These are phyloP conservation scores for Cicer judaicum DNA, from an alignment of 306 rosid species.

Conservation along the genomic window DNA sequence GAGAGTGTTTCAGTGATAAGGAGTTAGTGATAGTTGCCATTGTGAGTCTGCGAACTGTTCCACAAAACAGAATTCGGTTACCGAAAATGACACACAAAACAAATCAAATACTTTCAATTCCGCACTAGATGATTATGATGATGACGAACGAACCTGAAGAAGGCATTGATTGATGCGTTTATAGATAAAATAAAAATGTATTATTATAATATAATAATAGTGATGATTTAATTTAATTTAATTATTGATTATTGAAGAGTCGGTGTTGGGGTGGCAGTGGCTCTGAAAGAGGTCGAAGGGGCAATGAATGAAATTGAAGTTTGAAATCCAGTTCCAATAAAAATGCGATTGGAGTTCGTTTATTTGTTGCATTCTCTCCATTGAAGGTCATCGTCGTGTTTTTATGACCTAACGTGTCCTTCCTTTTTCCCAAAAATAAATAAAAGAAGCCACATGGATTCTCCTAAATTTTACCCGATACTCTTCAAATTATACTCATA, in stretches of 20 bases:
- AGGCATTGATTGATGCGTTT: conserved; percentile 45
- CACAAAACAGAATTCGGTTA: conserved; percentile 39
- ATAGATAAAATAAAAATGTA: not conserved
- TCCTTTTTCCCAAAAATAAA: not conserved
- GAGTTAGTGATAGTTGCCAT: conserved; percentile 67
- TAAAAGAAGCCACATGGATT: not conserved
- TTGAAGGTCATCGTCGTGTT: conserved; percentile 12
- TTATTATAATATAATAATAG: not conserved
- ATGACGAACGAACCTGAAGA: conserved; percentile 47
- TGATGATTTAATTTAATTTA: conserved; percentile 10
- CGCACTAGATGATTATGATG: conserved; percentile 5
- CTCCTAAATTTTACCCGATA: too few species aligned
- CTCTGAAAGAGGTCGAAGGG: conserved; percentile 52
- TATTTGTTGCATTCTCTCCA: conserved; percentile 30
- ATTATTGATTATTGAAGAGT: not conserved
- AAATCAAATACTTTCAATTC: not conserved
- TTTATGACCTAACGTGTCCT: not conserved
- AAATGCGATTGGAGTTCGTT: conserved; percentile 31
- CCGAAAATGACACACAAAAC: conserved; percentile 46
- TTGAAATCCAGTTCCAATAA: not conserved
- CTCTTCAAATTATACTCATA: too few species aligned
- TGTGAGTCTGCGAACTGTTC: conserved; percentile 56
- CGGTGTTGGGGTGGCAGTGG: conserved; percentile 48
- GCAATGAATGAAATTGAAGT: conserved; percentile 26
- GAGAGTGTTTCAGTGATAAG: conserved; percentile 57